A percentile compares a stretch with the other conserved stretches of the same genome.
Conservation (phyloP, 2,329 filamentous ascomycete genomes). For the Colletotrichum filicis region DNA sequence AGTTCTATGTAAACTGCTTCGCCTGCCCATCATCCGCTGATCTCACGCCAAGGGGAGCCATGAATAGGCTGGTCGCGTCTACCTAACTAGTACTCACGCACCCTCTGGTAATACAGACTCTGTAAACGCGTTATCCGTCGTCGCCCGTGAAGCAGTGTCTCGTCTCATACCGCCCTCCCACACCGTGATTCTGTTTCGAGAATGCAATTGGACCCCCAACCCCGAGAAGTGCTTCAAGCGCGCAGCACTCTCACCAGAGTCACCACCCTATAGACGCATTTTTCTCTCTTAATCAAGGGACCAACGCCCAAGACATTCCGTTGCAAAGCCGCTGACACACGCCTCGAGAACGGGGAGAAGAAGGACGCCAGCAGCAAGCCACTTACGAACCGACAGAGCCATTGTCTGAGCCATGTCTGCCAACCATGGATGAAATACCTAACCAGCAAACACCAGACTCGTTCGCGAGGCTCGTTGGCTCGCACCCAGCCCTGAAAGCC, state of each 20-base stretch:
- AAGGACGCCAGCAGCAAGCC: neutral
- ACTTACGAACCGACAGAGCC: neutral
- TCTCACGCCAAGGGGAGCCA: neutral
- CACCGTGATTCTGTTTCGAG: neutral
- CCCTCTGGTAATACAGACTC: neutral
- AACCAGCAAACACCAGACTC: neutral
- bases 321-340: neutral
- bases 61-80: slow-evolving; percentile 4
- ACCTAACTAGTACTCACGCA: neutral
- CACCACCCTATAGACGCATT: neutral
- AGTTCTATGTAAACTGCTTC: neutral
- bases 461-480: neutral
- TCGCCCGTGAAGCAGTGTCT: neutral
- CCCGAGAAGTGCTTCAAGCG: neutral
- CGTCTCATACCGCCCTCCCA: neutral
- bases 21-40: slow-evolving; percentile 5
- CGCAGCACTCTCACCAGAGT: neutral
- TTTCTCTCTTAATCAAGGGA: neutral
- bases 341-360: neutral
- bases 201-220: neutral
- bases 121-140: slow-evolving; percentile 15
- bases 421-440: neutral
- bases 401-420: neutral
- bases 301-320: neutral
- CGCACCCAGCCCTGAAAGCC: neutral